Conservation (phyloP, 495 filamentous ascomycete genomes). For the Aspergillus nanangensis region DNA sequence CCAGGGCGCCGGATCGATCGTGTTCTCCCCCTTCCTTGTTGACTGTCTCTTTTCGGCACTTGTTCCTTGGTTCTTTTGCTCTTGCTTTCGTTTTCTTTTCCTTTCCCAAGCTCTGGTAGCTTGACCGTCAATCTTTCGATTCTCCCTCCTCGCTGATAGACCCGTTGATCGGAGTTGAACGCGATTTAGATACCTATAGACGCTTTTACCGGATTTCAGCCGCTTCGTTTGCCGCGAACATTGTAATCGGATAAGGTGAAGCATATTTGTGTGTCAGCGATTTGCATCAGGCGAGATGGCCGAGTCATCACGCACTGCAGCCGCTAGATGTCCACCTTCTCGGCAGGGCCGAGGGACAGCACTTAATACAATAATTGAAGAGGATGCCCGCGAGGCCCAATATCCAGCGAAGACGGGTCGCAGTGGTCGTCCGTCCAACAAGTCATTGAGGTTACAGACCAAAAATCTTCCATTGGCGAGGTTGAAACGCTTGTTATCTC, state of each 20-base stretch:
- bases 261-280: background rate
- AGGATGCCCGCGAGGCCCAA: slow-evolving; percentile 50
- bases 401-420: slow-evolving; percentile 13
- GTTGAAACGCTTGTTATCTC: slow-evolving; percentile 29
- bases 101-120: slow-evolving; percentile 37
- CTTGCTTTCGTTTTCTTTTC: slow-evolving; percentile 13
- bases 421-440: background rate
- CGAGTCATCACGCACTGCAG: slow-evolving; percentile 54
- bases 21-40: slow-evolving; percentile 14
- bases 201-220: slow-evolving; percentile 4
- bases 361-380: slow-evolving; percentile 89
- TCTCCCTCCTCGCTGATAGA: slow-evolving; percentile 10
- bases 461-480: slow-evolving; percentile 28
- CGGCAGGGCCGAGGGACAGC: slow-evolving; percentile 66
- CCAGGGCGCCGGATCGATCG: slow-evolving; percentile 13
- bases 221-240: too few species aligned
- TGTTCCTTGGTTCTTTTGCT: slow-evolving; percentile 9
- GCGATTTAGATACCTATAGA: slow-evolving; percentile 35
- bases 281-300: slow-evolving; percentile 44
- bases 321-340: slow-evolving; percentile 51
- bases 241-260: too few species aligned
- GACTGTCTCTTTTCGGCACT: too few species aligned
- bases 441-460: slow-evolving; percentile 33
- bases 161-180: slow-evolving; percentile 45
- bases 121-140: slow-evolving; percentile 19